Conservation (phyloP, 768 basidiomycete genomes). For the Cystofilobasidium capitatum region DNA sequence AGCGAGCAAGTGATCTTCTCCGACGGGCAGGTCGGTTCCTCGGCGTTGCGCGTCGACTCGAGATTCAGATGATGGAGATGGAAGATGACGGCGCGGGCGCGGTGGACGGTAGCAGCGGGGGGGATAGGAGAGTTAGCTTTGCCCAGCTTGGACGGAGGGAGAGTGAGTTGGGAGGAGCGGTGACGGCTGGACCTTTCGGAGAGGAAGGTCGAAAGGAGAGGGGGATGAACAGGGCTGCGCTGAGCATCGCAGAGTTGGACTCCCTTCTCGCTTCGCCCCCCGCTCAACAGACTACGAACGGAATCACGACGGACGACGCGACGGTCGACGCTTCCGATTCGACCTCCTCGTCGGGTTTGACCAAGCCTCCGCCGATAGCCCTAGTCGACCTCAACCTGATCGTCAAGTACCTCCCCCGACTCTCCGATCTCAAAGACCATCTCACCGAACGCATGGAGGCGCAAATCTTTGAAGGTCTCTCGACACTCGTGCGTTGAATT, state of each 20-base stretch:
- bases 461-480: conserved; percentile 73
- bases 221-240: conserved; percentile 82
- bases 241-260: conserved; percentile 75
- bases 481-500: conserved; percentile 52
- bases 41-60: conserved; percentile 67
- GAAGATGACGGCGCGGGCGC: conserved; percentile 26
- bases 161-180: conserved; percentile 21
- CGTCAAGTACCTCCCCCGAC: conserved; percentile 56
- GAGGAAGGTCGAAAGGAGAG: conserved; percentile 73
- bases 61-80: conserved; percentile 74
- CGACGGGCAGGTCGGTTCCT: conserved; percentile 77
- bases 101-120: background rate
- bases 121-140: background rate
- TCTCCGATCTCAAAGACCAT: conserved; percentile 59
- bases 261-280: background rate
- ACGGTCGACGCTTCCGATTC: background rate
- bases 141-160: background rate
- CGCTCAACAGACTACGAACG: background rate
- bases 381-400: conserved; percentile 68
- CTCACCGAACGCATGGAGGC: conserved; percentile 81
- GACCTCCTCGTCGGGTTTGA: conserved; percentile 15
- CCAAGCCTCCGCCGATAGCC: conserved; percentile 43
- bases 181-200: conserved; percentile 37
- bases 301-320: background rate
- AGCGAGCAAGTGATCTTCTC: conserved; percentile 72